Base-by-base conservation (phyloP, 2,329 filamentous ascomycete species). In the Clonostachys rhizophaga region DNA sequence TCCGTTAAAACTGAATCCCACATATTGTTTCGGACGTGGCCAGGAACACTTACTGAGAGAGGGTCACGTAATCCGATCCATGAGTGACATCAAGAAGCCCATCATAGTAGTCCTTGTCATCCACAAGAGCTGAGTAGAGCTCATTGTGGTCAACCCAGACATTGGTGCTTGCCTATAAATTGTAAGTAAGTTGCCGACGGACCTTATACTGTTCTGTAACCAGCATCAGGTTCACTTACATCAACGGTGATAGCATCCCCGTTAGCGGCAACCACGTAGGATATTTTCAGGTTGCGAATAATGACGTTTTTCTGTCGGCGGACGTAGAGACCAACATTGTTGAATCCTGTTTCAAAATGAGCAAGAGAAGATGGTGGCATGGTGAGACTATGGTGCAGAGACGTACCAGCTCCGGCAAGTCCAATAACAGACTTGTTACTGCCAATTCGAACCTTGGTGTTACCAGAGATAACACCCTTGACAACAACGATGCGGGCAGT, bases 221-320 rank as follows among this genome's bases (percentile, higher is more conserved):
- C 7, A 24, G 24, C 24, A 30, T 30, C 9, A 2, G 8, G 24
- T 30, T 18, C 10, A 39, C 36, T 39, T 18, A 39, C 36, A n/a
- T 39, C 36, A 75, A 50, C 71, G 74, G 54, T 62, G 35, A 82
- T 67, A 41, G 74, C 70, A 57, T 81, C 78, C 41, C 74, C 74
- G 45, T 66, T 61, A 17, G 65, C 60, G 20, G 69, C 65, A 9
- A 76, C 70, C 49, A 75, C 71, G 52, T 66, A 58, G 46, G 72
- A 63, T 51, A 78, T 70, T 50, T 72, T 72, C 33, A 81, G 56
- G 62, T 82, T 81, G 45, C 72, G 74, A 46, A 81, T 58, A 50
- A 81, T 79, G 44, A 81, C 76, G 54, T 82, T 81, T 48, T 57
- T 68, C n/a, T 60, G 64, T 33, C 62, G 57, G 58, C 73, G 74